These are phyloP conservation scores for Allantophomopsis cytisporea DNA, from an alignment of 2,329 filamentous ascomycete genomes.

Conservation along the genomic window DNA sequence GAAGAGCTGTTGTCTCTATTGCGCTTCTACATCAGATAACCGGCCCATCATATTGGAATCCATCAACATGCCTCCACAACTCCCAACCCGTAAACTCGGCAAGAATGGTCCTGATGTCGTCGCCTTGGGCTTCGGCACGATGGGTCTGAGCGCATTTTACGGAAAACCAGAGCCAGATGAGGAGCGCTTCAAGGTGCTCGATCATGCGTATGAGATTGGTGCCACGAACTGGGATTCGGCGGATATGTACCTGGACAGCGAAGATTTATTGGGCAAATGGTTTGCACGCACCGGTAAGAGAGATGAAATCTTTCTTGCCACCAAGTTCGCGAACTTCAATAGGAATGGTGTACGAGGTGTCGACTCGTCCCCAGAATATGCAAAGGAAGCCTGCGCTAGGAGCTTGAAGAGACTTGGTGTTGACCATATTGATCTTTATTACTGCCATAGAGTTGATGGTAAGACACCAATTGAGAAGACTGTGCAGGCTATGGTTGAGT, in stretches of 20 bases:
- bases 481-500: constrained; percentile 23
- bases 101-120: constrained; percentile 12
- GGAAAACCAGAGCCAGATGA: constrained; percentile 15
- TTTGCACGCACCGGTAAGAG: constrained; percentile 26
- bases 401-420: constrained; percentile 23
- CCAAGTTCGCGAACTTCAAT: constrained; percentile 27
- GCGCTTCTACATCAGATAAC: too few relatives aligned
- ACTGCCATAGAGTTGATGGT: constrained; percentile 24
- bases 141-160: constrained; percentile 17
- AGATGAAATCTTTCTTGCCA: constrained; percentile 31
- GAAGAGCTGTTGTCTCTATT: too few relatives aligned
- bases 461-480: constrained; percentile 28
- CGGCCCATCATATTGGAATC: too few relatives aligned
- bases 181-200: constrained; percentile 20
- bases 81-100: constrained; percentile 13
- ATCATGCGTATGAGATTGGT: constrained; percentile 20
- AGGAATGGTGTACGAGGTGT: constrained; percentile 4
- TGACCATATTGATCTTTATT: constrained; percentile 21
- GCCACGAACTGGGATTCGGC: constrained; percentile 21
- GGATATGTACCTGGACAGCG: constrained; percentile 22
- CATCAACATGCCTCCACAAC: not conserved
- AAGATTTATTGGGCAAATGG: constrained; percentile 31
- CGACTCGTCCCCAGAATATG: constrained; percentile 23
- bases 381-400: constrained; percentile 20
- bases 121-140: constrained; percentile 11